phyloP scores from a whole-genome alignment of 805 yeast genomes.

The Yarrowia deformans region DNA sequence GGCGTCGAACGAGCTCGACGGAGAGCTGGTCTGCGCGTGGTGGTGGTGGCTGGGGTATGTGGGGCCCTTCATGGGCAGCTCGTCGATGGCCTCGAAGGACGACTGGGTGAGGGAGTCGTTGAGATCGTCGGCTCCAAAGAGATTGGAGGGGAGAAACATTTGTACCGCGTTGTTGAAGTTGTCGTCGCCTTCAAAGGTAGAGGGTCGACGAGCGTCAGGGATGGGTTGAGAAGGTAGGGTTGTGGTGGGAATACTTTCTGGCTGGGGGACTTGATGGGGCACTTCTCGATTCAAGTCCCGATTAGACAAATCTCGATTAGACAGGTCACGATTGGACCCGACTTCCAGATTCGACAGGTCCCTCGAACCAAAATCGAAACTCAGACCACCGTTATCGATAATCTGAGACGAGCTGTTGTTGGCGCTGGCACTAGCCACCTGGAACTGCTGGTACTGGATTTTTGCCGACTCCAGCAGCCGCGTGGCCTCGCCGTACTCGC shows the following conservation, averaged over 20 bases:
- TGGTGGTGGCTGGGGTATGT: background rate
- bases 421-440: conserved; percentile 41
- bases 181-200: conserved; percentile 43
- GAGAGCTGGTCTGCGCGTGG: conserved; percentile 1
- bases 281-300: too few species aligned
- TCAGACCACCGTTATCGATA: background rate
- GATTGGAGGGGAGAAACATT: conserved; percentile 51
- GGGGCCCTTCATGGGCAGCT: conserved; percentile 25
- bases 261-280: too few species aligned
- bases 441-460: conserved; percentile 38
- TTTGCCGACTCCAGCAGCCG: conserved; percentile 42
- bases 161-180: conserved; percentile 51
- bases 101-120: conserved; percentile 43
- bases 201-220: background rate
- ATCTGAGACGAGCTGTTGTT: conserved; percentile 36
- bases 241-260: background rate
- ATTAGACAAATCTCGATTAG: too few species aligned
- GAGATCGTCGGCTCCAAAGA: conserved; percentile 47
- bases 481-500: conserved; percentile 48
- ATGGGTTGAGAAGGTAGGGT: background rate
- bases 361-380: background rate
- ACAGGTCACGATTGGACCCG: too few species aligned
- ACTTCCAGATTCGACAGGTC: too few species aligned
- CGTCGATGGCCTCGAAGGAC: conserved; percentile 35
- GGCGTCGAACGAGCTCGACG: conserved; percentile 27